A percentile compares a stretch with the other conserved stretches of the same genome.
Evolutionary conservation across 2,329 filamentous ascomycete species (phyloP).

Genomic region (Ceratocystis cubensis): DNA sequence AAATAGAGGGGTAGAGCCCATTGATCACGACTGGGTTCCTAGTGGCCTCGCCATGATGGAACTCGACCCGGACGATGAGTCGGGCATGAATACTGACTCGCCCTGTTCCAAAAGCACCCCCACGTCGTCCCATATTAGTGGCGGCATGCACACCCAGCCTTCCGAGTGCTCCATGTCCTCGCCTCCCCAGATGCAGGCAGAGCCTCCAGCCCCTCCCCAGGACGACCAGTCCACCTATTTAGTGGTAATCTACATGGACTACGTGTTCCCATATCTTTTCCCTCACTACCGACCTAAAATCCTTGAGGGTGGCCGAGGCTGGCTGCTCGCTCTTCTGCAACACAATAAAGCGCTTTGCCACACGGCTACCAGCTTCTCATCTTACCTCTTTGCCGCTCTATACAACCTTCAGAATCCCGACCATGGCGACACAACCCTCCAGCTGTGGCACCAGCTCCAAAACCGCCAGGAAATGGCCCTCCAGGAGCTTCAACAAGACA

Average conservation of each 20-base stretch:
- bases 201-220: background rate
- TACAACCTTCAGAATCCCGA: conserved; percentile 20
- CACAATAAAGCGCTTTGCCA: conserved; percentile 47
- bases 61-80: conserved; percentile 24
- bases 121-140: conserved; percentile 10
- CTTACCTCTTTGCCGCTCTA: conserved; percentile 43
- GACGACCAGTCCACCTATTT: conserved; percentile 28
- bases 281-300: conserved; percentile 48
- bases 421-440: conserved; percentile 29
- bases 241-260: conserved; percentile 49
- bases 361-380: conserved; percentile 42
- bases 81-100: conserved; percentile 23
- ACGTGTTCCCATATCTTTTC: conserved; percentile 49
- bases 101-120: conserved; percentile 19
- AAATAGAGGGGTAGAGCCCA: conserved; percentile 25
- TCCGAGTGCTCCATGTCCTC: conserved; percentile 21
- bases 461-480: conserved; percentile 35
- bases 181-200: conserved; percentile 9
- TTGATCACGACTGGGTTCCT: conserved; percentile 27
- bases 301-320: conserved; percentile 45
- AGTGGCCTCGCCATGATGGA: conserved; percentile 24
- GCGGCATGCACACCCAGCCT: conserved; percentile 15
- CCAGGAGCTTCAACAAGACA: conserved; percentile 33
- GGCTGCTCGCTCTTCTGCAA: conserved; percentile 46
- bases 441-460: conserved; percentile 32